Percentiles rank a stretch among this genome's conserved stretches.
Evolutionary conservation across 805 yeast species (phyloP).

Genomic region (Blastobotrys terrestris): DNA sequence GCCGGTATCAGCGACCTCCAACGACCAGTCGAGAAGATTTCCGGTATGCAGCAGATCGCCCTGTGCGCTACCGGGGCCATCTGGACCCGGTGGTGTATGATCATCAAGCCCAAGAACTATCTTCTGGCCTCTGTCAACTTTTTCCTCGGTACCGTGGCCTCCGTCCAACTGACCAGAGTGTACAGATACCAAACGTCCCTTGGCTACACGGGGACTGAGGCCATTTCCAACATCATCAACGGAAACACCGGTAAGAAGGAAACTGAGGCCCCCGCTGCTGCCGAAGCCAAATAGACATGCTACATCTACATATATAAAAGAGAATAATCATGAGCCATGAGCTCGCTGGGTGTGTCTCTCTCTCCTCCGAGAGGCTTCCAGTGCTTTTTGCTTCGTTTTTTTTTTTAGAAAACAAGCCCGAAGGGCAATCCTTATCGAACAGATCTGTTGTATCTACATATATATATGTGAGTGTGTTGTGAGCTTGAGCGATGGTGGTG

Average conservation of each 20-base stretch:
- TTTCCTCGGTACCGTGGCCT: constrained; percentile 87
- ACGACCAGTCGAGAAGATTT: constrained; percentile 87
- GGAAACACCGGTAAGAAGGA: constrained; percentile 32
- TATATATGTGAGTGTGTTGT: no score
- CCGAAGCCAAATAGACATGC: not conserved
- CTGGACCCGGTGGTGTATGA: constrained; percentile 98
- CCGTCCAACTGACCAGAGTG: constrained; percentile 72
- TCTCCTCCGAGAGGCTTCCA: no score
- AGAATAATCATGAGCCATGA: no score
- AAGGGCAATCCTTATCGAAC: no score
- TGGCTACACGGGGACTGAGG: constrained; percentile 60
- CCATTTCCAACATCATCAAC: constrained; percentile 50
- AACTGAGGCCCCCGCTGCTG: constrained; percentile 1
- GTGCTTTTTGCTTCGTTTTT: no score
- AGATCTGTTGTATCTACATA: no score
- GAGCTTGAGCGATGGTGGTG: no score
- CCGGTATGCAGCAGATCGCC: constrained; percentile 86
- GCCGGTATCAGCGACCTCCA: constrained; percentile 85
- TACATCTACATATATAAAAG: no score
- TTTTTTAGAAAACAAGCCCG: no score
- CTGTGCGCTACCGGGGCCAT: constrained; percentile 85
- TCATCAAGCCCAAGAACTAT: constrained; percentile 80
- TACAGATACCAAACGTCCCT: constrained; percentile 52
- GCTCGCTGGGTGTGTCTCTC: no score
- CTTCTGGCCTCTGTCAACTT: constrained; percentile 89